Evolutionary conservation across 768 basidiomycete species (phyloP).

Genomic region (Tremella yokohamensis): DNA sequence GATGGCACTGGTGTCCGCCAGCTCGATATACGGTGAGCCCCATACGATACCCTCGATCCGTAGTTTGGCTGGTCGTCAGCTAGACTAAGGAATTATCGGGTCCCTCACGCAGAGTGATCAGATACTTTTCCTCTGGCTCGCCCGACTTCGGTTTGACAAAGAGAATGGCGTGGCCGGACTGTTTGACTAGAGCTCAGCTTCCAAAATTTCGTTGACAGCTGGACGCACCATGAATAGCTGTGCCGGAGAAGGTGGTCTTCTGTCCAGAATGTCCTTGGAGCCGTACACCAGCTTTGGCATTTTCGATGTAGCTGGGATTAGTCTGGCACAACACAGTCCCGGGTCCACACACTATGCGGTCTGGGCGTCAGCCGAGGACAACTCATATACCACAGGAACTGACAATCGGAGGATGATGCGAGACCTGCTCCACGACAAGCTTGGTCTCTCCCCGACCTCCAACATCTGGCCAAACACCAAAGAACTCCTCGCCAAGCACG

Average conservation of each 20-base stretch:
- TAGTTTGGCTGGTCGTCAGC: slow-evolving; percentile 58
- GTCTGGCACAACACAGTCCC: background rate
- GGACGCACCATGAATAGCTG: slow-evolving; percentile 53
- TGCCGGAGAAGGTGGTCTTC: slow-evolving; percentile 85
- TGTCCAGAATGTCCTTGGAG: slow-evolving; percentile 87
- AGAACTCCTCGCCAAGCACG: slow-evolving; percentile 81
- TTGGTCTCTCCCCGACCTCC: slow-evolving; percentile 72
- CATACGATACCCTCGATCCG: slow-evolving; percentile 85
- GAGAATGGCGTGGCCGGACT: slow-evolving; percentile 87
- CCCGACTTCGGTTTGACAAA: slow-evolving; percentile 60
- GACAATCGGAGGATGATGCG: slow-evolving; percentile 68
- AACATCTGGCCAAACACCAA: slow-evolving; percentile 77
- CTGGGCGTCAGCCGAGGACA: slow-evolving; percentile 22
- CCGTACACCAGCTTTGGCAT: slow-evolving; percentile 68
- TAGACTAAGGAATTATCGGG: background rate
- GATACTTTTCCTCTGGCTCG: slow-evolving; percentile 65
- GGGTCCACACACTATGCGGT: slow-evolving; percentile 48
- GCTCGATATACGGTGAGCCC: slow-evolving; percentile 86
- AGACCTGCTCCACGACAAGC: slow-evolving; percentile 89
- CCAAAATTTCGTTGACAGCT: background rate
- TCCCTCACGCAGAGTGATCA: slow-evolving; percentile 72
- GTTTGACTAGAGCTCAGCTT: slow-evolving; percentile 63
- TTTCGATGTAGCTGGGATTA: slow-evolving; percentile 68
- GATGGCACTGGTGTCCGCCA: slow-evolving; percentile 77
- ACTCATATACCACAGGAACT: slow-evolving; percentile 10